Percentiles rank a stretch among this genome's conserved stretches.
phyloP scores from a whole-genome alignment of 495 filamentous ascomycete species.

The Elaphomyces granulatus region DNA sequence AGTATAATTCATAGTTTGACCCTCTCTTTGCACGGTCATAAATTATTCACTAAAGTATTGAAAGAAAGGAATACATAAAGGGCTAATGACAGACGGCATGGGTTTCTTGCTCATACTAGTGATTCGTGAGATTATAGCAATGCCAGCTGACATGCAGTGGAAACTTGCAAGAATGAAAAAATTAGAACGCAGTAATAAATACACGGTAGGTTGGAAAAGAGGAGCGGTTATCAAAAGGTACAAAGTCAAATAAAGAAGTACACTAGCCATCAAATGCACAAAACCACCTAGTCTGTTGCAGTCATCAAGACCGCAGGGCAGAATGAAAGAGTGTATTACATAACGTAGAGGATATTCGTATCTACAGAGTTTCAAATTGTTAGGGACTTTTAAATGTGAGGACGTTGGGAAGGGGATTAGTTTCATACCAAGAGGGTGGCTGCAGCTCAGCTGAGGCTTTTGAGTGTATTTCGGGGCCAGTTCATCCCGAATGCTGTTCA shows the following conservation, averaged over 20 bases:
- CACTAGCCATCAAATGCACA: background rate
- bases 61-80: too few relatives aligned
- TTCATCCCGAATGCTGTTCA: conserved; percentile 89
- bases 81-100: too few relatives aligned
- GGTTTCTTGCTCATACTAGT: too few relatives aligned
- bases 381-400: conserved; percentile 7
- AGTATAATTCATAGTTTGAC: too few relatives aligned
- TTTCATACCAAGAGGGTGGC: conserved; percentile 79
- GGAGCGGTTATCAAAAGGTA: too few relatives aligned
- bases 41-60: too few relatives aligned
- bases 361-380: conserved; percentile 14
- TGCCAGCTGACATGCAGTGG: too few relatives aligned
- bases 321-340: conserved; percentile 25
- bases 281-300: background rate
- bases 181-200: background rate
- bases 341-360: conserved; percentile 50
- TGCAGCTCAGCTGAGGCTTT: conserved; percentile 95
- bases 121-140: too few relatives aligned
- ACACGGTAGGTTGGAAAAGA: background rate
- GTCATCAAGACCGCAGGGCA: background rate
- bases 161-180: too few relatives aligned
- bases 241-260: background rate
- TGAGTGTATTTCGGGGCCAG: conserved; percentile 82
- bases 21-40: too few relatives aligned
- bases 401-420: conserved; percentile 6